Evolutionary conservation across 495 filamentous ascomycete genomes (phyloP).

Genomic region (Penicillium paxilli): DNA sequence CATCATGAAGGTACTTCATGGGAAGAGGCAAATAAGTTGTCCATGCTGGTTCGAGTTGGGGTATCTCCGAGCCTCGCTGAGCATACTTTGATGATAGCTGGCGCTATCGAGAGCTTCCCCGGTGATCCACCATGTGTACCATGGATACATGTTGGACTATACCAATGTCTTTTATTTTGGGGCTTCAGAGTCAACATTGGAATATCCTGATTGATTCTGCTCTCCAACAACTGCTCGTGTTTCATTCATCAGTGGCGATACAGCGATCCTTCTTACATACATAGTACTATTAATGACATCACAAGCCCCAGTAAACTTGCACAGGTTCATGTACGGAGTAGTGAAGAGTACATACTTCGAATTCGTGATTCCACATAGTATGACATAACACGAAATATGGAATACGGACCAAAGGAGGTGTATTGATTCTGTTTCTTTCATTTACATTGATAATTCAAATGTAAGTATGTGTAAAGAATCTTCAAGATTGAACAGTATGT

Average conservation of each 20-base stretch:
- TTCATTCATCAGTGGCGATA: neutral
- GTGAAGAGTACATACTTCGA: neutral
- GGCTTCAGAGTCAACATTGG: neutral
- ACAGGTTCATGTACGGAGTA: neutral
- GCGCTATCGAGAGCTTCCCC: constrained; percentile 5
- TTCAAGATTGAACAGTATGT: too few species aligned
- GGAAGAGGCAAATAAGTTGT: neutral
- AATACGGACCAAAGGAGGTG: too few species aligned
- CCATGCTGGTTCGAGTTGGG: neutral
- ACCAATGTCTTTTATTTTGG: constrained; percentile 6
- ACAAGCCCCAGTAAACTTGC: neutral
- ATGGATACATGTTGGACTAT: constrained; percentile 7
- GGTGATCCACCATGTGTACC: constrained; percentile 11
- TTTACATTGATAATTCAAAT: too few species aligned
- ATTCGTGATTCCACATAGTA: neutral
- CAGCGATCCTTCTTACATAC: neutral
- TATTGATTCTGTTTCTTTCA: too few species aligned
- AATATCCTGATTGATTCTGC: neutral
- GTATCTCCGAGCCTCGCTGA: neutral
- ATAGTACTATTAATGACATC: neutral
- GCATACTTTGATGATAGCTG: neutral
- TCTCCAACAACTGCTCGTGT: neutral
- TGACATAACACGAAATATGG: too few species aligned
- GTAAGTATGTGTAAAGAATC: too few species aligned
- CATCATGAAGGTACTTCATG: neutral